Base-by-base conservation (phyloP, 495 filamentous ascomycete genomes). In the Penicillium pancosmium region DNA sequence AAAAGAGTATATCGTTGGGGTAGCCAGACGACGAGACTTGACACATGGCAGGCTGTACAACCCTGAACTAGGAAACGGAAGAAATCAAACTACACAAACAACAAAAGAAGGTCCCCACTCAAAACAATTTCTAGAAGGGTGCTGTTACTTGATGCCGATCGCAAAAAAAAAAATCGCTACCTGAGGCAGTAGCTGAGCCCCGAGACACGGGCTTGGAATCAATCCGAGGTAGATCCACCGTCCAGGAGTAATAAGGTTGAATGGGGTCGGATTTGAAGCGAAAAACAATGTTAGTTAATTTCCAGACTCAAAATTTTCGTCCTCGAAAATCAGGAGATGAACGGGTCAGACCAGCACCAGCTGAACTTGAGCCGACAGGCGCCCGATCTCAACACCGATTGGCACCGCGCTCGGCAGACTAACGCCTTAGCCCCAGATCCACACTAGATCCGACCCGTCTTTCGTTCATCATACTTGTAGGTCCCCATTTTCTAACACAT, bases 301-400 rank as follows among this genome's bases (percentile, higher is more conserved):
- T 13, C 27, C 49, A 36, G 18, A 27, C 18, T 8, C 27, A 46
- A 10, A 40, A 36, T 46, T 55, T 49, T 48, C n/a, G 43, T 44
- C 33, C 35, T 51, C 16, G 46, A 55, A 50, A 36, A 52, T 15
- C 19, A 41, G 21, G 18, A 47, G 50, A 33, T 48, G 46, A 48
- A 48, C 46, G 46, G 46, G 46, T 27, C 46, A 48, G 23, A 63
- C 59, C 59, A 61, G 57, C 61, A 36, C 46, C 61, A 70, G 67
- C 67, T 70, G 67, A 68, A 68, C 57, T 23, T 25, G 47, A 68
- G 53, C 57, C 60, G 62, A 61, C 49, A 59, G 13, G 34, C 55
- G 59, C 52, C 48, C 52, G 50, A 66, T 58, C 46, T 43, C 25
- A 10, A n/a, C 51, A 18, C 49, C 44, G 59, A 70, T 70, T 70